Percentiles rank a stretch among this genome's conserved stretches.
Conservation (phyloP, 2,329 filamentous ascomycete genomes). For the Allantophomopsis lycopodina region DNA sequence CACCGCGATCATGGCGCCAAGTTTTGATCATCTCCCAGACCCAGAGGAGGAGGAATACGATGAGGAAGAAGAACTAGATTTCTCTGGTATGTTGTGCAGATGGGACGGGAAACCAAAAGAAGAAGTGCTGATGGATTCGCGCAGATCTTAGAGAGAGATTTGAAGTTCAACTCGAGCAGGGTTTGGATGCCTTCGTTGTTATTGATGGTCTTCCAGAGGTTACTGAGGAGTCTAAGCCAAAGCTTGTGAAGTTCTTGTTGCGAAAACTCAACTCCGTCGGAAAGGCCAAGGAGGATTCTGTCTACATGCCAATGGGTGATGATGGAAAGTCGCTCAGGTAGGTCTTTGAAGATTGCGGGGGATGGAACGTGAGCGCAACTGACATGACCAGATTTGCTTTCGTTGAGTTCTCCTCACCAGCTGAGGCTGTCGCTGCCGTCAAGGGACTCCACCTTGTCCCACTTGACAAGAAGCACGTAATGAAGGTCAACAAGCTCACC, state of each 20-base stretch:
- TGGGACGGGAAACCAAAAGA: background rate
- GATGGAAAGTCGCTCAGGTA: conserved; percentile 79
- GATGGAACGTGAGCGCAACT: background rate
- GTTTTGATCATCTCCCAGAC: conserved; percentile 85
- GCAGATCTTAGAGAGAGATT: conserved; percentile 80
- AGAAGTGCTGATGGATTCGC: background rate
- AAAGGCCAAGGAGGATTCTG: conserved; percentile 69
- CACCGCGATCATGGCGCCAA: conserved; percentile 66
- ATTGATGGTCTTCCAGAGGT: conserved; percentile 88
- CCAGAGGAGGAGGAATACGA: conserved; percentile 78
- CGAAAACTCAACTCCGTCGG: conserved; percentile 85
- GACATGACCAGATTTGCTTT: conserved; percentile 65
- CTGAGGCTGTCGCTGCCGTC: conserved; percentile 79
- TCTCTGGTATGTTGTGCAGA: conserved; percentile 33
- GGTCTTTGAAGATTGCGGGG: conserved; percentile 17
- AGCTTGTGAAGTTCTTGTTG: conserved; percentile 90
- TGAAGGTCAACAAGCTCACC: conserved; percentile 94
- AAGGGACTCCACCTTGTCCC: conserved; percentile 76
- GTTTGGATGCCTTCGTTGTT: conserved; percentile 91
- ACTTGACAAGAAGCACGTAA: conserved; percentile 92
- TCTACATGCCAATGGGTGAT: conserved; percentile 90
- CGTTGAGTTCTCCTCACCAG: conserved; percentile 85
- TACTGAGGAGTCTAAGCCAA: conserved; percentile 79
- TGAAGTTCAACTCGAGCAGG: conserved; percentile 90
- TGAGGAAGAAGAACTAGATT: conserved; percentile 87